These are phyloP conservation scores for Microdochium trichocladiopsis DNA, from an alignment of 2,329 filamentous ascomycete genomes.

Conservation along the genomic window DNA sequence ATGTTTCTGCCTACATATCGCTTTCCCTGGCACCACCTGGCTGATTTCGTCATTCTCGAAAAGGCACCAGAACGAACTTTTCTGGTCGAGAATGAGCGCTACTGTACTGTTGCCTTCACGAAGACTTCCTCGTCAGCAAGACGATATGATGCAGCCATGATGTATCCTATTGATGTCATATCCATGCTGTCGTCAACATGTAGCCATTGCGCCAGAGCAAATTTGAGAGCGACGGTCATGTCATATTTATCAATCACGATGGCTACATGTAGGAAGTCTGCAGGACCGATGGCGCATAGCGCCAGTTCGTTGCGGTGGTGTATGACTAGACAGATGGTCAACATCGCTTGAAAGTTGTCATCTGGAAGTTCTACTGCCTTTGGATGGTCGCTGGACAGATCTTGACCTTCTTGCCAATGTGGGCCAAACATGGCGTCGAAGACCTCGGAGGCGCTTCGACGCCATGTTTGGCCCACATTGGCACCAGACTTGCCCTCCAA, in stretches of 20 bases:
- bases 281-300: neutral
- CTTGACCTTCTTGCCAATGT: too few species aligned
- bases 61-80: neutral
- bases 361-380: too few species aligned
- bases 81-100: neutral
- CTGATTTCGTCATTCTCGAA: neutral
- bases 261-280: neutral
- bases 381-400: too few species aligned
- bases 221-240: neutral
- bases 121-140: neutral
- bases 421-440: too few species aligned
- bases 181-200: neutral
- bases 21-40: neutral
- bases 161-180: neutral
- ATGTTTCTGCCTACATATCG: neutral
- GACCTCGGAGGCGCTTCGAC: too few species aligned
- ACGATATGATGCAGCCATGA: neutral
- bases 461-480: too few species aligned
- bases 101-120: neutral
- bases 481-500: too few species aligned
- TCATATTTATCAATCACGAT: neutral
- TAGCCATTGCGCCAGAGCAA: neutral
- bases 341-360: neutral
- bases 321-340: neutral
- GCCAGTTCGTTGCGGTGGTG: neutral